phyloP scores from a whole-genome alignment of 352 stramenopile genomes.

The Pythium dissimile region DNA sequence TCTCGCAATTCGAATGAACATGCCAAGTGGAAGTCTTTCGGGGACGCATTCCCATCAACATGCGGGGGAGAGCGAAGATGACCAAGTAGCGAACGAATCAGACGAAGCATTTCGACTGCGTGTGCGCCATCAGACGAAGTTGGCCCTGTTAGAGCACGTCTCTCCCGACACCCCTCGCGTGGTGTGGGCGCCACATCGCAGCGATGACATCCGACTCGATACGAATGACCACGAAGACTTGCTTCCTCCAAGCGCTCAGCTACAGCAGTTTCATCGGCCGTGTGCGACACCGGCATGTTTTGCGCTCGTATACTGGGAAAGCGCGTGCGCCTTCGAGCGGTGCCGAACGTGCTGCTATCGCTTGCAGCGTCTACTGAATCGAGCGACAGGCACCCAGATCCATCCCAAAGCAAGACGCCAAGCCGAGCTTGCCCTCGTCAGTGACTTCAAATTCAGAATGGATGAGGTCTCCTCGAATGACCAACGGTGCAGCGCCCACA shows the following conservation, averaged over 20 bases:
- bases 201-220: constrained; percentile 9
- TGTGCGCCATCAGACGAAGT: constrained; percentile 55
- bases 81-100: constrained; percentile 15
- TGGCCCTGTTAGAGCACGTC: constrained; percentile 42
- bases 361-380: constrained; percentile 42
- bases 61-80: not conserved
- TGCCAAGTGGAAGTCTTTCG: too few relatives aligned
- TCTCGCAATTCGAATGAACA: too few relatives aligned
- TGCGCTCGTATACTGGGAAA: constrained; percentile 34
- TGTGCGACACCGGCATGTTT: constrained; percentile 36
- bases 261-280: constrained; percentile 18
- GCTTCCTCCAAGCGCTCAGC: not conserved
- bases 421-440: not conserved
- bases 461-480: not conserved
- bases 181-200: constrained; percentile 57
- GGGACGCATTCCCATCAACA: too few relatives aligned
- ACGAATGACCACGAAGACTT: not conserved
- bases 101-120: constrained; percentile 59
- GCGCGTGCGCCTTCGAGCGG: constrained; percentile 38
- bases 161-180: constrained; percentile 34
- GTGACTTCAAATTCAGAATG: constrained; percentile 11
- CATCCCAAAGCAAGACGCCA: constrained; percentile 16
- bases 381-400: constrained; percentile 6
- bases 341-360: constrained; percentile 70
- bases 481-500: constrained; percentile 11